Evolutionary conservation across 2,329 filamentous ascomycete genomes (phyloP), one percentile per base, ranked within the genome.

Genomic region (Trichoderma cornu-damae): DNA sequence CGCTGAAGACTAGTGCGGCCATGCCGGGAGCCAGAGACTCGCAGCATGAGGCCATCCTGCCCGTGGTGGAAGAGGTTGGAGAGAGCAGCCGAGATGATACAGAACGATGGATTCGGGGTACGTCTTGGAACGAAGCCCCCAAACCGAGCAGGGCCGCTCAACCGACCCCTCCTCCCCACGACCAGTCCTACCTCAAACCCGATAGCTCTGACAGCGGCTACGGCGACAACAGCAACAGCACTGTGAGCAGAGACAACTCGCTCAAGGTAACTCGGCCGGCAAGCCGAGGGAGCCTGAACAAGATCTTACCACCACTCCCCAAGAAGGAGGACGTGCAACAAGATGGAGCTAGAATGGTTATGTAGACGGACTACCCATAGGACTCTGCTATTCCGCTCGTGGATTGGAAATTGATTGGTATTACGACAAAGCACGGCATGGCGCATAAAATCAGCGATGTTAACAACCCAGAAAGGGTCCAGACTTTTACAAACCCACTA

Each of bases 1-100:
- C 79, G 1, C 70, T 91, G 18, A 69, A 66, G 20, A 75, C 75
- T 1, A 67, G 63, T 1, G 61, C 66, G 5, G 46, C 64, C 4
- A 59, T 62, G 18, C 50, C 65, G 1, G 69, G 83, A 75, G 58
- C 78, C 77, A 62, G 80, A 75, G 68, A 88, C 77, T 72, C 81
- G 75, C 66, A 78, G 77, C 87, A 65, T 69, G 84, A 70, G 66
- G 69, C 69, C 67, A 80, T 73, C 1, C 75, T 97, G 2, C 93
- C 93, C 0, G 86, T 96, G 8, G 91, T 97, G 6, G 89, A 96
- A 64, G 93, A 97, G 72, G 87, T 85, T n/a, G 88, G 85, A 4
- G 93, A 96, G 70, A 86, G 79, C 54, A 83, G 82, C 66, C 78
- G 77, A 20, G 73, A 75, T 58, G 82, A 80, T 46, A 69, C 64